These are phyloP conservation scores for Hypoxylon sp. DNA, from an alignment of 2,329 filamentous ascomycete genomes.

Conservation along the genomic window DNA sequence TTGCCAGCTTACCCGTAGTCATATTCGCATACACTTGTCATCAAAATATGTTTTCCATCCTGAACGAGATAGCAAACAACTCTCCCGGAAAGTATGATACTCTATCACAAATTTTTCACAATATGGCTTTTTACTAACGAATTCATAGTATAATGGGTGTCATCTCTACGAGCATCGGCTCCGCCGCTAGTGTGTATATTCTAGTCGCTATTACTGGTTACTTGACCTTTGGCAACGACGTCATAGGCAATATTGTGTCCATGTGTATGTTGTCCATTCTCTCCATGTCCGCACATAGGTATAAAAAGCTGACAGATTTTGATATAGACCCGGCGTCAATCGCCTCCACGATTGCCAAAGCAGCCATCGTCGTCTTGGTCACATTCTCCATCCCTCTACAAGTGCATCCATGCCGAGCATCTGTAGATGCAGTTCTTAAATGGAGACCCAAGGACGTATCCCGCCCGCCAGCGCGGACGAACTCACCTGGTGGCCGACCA, in stretches of 20 bases:
- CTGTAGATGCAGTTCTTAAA: conserved; percentile 90
- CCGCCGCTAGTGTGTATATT: conserved; percentile 87
- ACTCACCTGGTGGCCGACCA: conserved; percentile 58
- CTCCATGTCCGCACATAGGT: not conserved
- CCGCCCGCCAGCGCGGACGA: conserved; percentile 57
- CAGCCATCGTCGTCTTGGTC: conserved; percentile 94
- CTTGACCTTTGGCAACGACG: conserved; percentile 90
- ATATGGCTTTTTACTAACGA: conserved; percentile 31
- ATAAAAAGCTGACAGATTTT: conserved; percentile 15
- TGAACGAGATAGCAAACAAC: conserved; percentile 93
- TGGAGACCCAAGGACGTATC: conserved; percentile 77
- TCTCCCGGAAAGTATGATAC: conserved; percentile 68
- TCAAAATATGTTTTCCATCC: conserved; percentile 99
- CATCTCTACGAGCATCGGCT: conserved; percentile 85
- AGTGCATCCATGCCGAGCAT: conserved; percentile 96
- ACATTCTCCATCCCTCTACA: conserved; percentile 97
- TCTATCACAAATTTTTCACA: not conserved
- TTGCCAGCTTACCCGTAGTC: conserved; percentile 92
- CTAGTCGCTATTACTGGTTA: conserved; percentile 96
- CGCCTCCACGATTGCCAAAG: conserved; percentile 91
- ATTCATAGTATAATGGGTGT: conserved; percentile 79
- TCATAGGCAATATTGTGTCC: conserved; percentile 91
- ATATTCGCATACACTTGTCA: conserved; percentile 99
- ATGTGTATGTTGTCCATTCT: conserved; percentile 75
- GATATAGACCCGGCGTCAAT: conserved; percentile 77